These are phyloP conservation scores for Fusarium secorum DNA, from an alignment of 2,329 filamentous ascomycete species.

Conservation along the genomic window DNA sequence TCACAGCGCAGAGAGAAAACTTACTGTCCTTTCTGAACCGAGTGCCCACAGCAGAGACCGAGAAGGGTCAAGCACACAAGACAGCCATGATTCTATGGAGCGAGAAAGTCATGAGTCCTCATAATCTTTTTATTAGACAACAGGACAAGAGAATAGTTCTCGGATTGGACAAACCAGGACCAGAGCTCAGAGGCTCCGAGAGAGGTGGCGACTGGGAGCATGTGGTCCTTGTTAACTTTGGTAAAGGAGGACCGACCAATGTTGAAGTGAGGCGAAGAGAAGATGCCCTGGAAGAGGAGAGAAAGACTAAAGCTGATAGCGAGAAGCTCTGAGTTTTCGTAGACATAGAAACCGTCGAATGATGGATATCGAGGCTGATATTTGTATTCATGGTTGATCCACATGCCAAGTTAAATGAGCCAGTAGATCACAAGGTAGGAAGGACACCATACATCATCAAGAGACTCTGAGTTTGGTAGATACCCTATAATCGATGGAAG, in stretches of 20 bases:
- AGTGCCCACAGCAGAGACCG: constrained; percentile 53
- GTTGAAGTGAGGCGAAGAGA: constrained; percentile 61
- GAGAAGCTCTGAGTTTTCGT: constrained; percentile 40
- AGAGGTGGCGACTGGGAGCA: constrained; percentile 65
- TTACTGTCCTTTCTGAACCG: constrained; percentile 63
- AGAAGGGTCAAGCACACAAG: constrained; percentile 49
- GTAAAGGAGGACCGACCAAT: constrained; percentile 58
- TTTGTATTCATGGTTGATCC: neutral
- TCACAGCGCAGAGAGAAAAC: constrained; percentile 56
- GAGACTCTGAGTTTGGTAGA: neutral
- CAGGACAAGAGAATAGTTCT: constrained; percentile 60
- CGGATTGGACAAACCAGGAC: constrained; percentile 65
- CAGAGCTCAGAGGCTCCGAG: constrained; percentile 58
- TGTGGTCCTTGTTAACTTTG: constrained; percentile 66
- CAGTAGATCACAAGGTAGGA: neutral
- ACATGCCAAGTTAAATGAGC: neutral
- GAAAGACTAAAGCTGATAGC: constrained; percentile 39
- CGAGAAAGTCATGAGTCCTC: constrained; percentile 69
- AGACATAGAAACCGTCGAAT: neutral
- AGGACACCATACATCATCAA: neutral
- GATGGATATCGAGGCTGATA: neutral
- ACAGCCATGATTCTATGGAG: constrained; percentile 62
- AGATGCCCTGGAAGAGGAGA: constrained; percentile 59
- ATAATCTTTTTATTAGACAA: constrained; percentile 54
- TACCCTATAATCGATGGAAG: neutral